Evolutionary conservation across 192 early-diverging fungal genomes (phyloP).

Genomic region (Backusella mclennaniae): DNA sequence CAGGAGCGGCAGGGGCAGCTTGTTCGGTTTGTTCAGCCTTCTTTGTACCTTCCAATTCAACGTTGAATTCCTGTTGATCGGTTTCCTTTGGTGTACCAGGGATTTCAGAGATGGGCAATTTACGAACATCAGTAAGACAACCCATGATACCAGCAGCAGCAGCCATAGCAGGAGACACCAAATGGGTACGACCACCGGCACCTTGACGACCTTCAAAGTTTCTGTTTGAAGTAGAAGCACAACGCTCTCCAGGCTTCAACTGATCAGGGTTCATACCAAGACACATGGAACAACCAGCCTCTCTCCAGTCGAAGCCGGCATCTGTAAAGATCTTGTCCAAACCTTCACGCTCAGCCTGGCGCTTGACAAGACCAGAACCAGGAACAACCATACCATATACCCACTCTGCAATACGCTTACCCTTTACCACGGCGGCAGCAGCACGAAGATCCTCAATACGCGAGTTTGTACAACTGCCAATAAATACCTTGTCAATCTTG

Average conservation of each 20-base stretch:
- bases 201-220: conserved; percentile 77
- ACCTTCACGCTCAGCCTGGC: conserved; percentile 69
- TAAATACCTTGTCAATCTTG: conserved; percentile 70
- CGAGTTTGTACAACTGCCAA: conserved; percentile 73
- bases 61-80: conserved; percentile 22
- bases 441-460: conserved; percentile 71
- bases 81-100: conserved; percentile 22
- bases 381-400: conserved; percentile 72
- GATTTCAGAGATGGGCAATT: conserved; percentile 41
- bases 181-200: conserved; percentile 62
- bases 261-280: conserved; percentile 77
- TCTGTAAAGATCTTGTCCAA: conserved; percentile 65
- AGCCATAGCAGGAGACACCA: conserved; percentile 67
- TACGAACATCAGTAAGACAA: conserved; percentile 58
- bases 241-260: conserved; percentile 63
- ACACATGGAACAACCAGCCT: conserved; percentile 72
- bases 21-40: conserved; percentile 8
- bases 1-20: conserved; percentile 8
- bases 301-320: conserved; percentile 72
- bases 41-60: conserved; percentile 29
- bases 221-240: conserved; percentile 71
- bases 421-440: conserved; percentile 58
- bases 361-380: conserved; percentile 70
- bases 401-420: conserved; percentile 55
- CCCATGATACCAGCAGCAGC: conserved; percentile 68